These are phyloP conservation scores for Cicer pinnatifidum DNA, from an alignment of 306 rosid genomes.

Conservation along the genomic window DNA sequence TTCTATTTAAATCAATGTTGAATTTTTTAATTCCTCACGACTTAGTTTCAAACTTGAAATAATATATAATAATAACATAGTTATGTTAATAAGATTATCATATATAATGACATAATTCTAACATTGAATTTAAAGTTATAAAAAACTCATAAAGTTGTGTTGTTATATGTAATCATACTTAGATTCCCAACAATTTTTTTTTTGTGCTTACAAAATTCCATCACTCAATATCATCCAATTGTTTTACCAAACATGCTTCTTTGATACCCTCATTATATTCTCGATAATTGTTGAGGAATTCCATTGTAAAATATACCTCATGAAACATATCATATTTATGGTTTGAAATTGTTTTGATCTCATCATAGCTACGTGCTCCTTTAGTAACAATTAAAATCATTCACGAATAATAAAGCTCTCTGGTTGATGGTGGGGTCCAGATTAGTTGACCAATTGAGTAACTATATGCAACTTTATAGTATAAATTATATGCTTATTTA, in stretches of 20 bases:
- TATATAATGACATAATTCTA: too few species aligned
- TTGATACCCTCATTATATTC: background rate
- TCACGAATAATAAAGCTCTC: too few species aligned
- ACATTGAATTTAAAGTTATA: too few species aligned
- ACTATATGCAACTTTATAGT: background rate
- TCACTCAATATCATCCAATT: background rate
- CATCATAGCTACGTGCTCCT: too few species aligned
- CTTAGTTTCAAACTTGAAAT: too few species aligned
- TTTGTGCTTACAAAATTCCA: background rate
- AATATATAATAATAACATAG: too few species aligned
- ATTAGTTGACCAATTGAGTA: background rate
- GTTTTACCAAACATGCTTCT: background rate
- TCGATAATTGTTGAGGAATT: background rate
- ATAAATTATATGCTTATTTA: slow-evolving; percentile 28
- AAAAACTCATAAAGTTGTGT: too few species aligned
- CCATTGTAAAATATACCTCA: background rate
- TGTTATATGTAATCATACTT: background rate
- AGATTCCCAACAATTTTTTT: background rate
- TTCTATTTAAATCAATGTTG: background rate
- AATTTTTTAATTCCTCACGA: background rate
- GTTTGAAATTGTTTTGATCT: too few species aligned
- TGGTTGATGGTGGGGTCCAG: background rate
- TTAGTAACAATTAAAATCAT: background rate
- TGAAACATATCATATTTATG: background rate
- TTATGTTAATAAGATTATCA: too few species aligned